Evolutionary conservation across 345 rosid species (phyloP).

Genomic region (Excoecaria cochinchinensis): DNA sequence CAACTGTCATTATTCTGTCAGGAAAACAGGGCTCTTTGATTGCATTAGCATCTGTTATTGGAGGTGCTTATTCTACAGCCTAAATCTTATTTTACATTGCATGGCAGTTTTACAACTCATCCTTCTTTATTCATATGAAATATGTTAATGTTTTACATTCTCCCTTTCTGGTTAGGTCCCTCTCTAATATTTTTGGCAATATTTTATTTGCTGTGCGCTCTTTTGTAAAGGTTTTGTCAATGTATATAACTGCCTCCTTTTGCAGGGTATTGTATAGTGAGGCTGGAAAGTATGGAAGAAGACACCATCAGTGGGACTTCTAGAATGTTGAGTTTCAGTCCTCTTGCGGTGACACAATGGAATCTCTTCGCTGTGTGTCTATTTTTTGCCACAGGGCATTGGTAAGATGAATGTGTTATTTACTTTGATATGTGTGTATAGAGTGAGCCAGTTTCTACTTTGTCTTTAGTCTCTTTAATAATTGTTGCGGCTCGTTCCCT

Average conservation of each 20-base stretch:
- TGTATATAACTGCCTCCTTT: conserved; percentile 3
- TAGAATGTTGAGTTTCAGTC: conserved; percentile 35
- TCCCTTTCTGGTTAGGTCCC: not conserved
- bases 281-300: conserved; percentile 52
- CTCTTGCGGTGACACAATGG: conserved; percentile 77
- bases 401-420: conserved; percentile 47
- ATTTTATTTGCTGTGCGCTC: conserved; percentile 1
- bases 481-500: not conserved
- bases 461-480: not conserved
- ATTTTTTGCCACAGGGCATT: conserved; percentile 91
- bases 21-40: conserved; percentile 87
- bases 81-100: not conserved
- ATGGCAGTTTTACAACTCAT: conserved; percentile 1
- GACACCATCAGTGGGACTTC: conserved; percentile 26
- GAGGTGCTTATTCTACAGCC: conserved; percentile 46
- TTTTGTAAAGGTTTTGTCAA: conserved; percentile 9
- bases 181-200: not conserved
- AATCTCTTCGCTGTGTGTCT: conserved; percentile 72
- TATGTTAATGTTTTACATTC: not conserved
- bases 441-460: not conserved
- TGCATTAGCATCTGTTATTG: conserved; percentile 58
- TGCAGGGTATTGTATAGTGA: conserved; percentile 79
- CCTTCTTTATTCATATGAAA: not conserved
- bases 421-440: not conserved
- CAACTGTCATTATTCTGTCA: conserved; percentile 65